Evolutionary conservation across 169 alveolate species (phyloP).

Genomic region (Plasmodium gaboni): DNA sequence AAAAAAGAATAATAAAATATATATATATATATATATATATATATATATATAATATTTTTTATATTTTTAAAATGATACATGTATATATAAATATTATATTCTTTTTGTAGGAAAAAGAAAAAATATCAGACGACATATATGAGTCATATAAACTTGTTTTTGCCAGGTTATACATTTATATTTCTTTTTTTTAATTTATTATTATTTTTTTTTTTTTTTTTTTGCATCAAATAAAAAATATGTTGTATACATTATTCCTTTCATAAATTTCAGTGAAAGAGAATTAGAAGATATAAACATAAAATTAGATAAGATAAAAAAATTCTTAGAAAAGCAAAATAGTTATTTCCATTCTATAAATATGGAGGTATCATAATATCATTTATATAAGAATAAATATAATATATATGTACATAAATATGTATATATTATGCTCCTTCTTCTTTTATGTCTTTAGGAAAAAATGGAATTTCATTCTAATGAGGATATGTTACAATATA

Average conservation of each 20-base stretch:
- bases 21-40: neutral
- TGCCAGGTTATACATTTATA: constrained; percentile 19
- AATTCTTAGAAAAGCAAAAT: constrained; percentile 65
- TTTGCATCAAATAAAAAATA: too few species aligned
- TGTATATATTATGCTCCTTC: neutral
- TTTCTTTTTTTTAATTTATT: neutral
- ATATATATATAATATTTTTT: neutral
- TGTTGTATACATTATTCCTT: neutral
- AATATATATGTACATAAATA: neutral
- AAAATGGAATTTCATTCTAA: constrained; percentile 62
- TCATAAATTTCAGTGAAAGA: constrained; percentile 26
- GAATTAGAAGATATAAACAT: constrained; percentile 69
- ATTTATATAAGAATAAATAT: neutral
- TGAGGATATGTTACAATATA: constrained; percentile 71
- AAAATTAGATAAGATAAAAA: constrained; percentile 59
- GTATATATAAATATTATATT: neutral
- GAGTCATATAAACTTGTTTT: constrained; percentile 59
- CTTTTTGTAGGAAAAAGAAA: constrained; percentile 49
- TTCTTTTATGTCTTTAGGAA: constrained; percentile 16
- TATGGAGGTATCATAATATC: constrained; percentile 49
- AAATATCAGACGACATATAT: constrained; percentile 56
- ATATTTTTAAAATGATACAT: neutral
- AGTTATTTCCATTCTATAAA: constrained; percentile 64
- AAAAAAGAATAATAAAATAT: neutral
- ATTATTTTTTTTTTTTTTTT: neutral